These are phyloP conservation scores for Paramecium sexaurelia DNA, from an alignment of 73 alveolate species.

Conservation along the genomic window DNA sequence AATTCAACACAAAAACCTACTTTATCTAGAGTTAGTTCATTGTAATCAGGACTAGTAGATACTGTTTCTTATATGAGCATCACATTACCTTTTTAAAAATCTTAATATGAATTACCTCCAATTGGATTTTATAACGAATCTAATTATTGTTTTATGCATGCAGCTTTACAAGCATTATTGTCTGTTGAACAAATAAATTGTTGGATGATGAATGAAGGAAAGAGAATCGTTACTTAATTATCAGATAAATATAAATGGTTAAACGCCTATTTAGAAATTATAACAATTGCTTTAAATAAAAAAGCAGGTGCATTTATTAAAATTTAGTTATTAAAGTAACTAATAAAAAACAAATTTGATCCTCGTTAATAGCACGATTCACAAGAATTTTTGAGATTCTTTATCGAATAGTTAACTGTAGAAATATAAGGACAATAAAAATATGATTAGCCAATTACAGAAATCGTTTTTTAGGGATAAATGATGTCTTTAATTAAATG, in stretches of 20 bases:
- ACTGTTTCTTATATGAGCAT: slow-evolving; percentile 31
- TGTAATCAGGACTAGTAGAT: not conserved
- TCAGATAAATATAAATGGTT: not conserved
- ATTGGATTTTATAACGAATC: slow-evolving; percentile 32
- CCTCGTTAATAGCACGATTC: slow-evolving; percentile 39
- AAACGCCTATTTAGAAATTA: not conserved
- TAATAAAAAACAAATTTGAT: slow-evolving; percentile 17
- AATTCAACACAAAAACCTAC: slow-evolving; percentile 6
- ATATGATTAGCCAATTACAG: slow-evolving; percentile 49
- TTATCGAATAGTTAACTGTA: not conserved
- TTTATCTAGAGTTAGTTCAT: slow-evolving; percentile 40
- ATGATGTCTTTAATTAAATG: slow-evolving; percentile 30
- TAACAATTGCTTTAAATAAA: not conserved
- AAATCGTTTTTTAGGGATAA: slow-evolving; percentile 36
- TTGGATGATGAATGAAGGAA: slow-evolving; percentile 41
- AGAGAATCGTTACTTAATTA: not conserved
- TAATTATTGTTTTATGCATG: slow-evolving; percentile 51
- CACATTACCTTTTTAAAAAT: not conserved
- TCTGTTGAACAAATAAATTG: slow-evolving; percentile 43
- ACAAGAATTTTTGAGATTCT: slow-evolving; percentile 6
- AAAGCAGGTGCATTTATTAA: slow-evolving; percentile 53
- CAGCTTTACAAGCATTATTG: not conserved
- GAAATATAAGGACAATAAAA: slow-evolving; percentile 35
- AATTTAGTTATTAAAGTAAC: not conserved
- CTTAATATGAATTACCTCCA: slow-evolving; percentile 35